These are phyloP conservation scores for Perilla frutescens DNA, from an alignment of 257 asterid species.

Conservation along the genomic window DNA sequence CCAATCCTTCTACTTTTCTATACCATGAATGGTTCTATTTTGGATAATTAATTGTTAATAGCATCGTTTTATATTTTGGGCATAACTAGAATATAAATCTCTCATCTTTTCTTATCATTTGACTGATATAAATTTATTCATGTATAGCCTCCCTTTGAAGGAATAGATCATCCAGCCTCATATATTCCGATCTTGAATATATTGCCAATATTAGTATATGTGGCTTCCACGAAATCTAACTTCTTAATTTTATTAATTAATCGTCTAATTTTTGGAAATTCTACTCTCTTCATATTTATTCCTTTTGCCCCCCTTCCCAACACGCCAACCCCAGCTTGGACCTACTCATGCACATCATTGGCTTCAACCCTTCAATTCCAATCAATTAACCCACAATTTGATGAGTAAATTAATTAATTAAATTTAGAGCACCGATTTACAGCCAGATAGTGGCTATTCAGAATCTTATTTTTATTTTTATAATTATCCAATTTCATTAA, in stretches of 20 bases:
- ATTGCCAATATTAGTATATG: background rate
- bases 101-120: too few species aligned
- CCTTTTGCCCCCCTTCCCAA: background rate
- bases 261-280: background rate
- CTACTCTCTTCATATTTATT: background rate
- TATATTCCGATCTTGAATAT: background rate
- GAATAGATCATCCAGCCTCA: background rate
- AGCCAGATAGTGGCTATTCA: too few species aligned
- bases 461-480: too few species aligned
- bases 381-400: background rate
- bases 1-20: too few species aligned
- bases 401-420: background rate
- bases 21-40: too few species aligned
- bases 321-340: constrained; percentile 10
- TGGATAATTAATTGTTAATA: too few species aligned
- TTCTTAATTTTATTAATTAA: background rate
- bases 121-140: too few species aligned
- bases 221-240: background rate
- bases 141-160: too few species aligned
- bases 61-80: too few species aligned
- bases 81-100: too few species aligned
- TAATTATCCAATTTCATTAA: too few species aligned
- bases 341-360: constrained; percentile 11
- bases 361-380: background rate
- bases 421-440: too few species aligned